Evolutionary conservation across 495 filamentous ascomycete species (phyloP), one percentile per base, ranked within the genome.

Genomic region (Peziza echinospora): DNA sequence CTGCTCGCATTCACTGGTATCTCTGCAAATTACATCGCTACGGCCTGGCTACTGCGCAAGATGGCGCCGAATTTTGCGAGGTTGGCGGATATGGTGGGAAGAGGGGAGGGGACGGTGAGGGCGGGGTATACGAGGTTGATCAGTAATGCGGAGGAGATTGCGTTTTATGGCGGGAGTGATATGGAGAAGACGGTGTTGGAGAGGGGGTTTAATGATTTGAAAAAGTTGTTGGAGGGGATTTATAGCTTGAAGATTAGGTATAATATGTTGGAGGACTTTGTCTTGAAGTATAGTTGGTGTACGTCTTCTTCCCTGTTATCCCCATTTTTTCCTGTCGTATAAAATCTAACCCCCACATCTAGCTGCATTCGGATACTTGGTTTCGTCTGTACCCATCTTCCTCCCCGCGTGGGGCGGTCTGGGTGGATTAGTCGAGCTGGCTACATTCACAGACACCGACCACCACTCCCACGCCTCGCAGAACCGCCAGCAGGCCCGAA

Each of bases 241-340:
- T 96, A 96, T 63, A 81, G 79, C 53, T 72, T 93, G 57, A 93
- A 92, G 62, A 91, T 96, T 51, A 78, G 83, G 5, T 99, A 99
- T 62, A 96, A 94, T 60, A 99, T 96, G 71, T 75, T 96, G 0
- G 91, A 99, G 63, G 91, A 99, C 57, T 92, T 96, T 56, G 83
- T 99, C 43, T 60, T 99, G 49, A 99, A 99, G 62, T 99, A 99
- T 60, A 81, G 82, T 51, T 99, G 91, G 91, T 93, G n/a, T n/a
- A n/a, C n/a, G n/a, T n/a, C 84, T 49, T 43, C 46, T 51, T 51
- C n/a, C 5, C 5, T 10, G 24, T 19, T 19, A 24, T 11, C 17
- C 43, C 24, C 41, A 10, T 23, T 46, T 30, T 47, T 41, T 11
- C 13, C 28, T 39, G 25, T 11, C 22, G 4, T 24, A 42, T 21